Percentiles rank a stretch among this genome's conserved stretches.
phyloP scores from a whole-genome alignment of 177 flowering plant genomes.

The Vitis hybrid region DNA sequence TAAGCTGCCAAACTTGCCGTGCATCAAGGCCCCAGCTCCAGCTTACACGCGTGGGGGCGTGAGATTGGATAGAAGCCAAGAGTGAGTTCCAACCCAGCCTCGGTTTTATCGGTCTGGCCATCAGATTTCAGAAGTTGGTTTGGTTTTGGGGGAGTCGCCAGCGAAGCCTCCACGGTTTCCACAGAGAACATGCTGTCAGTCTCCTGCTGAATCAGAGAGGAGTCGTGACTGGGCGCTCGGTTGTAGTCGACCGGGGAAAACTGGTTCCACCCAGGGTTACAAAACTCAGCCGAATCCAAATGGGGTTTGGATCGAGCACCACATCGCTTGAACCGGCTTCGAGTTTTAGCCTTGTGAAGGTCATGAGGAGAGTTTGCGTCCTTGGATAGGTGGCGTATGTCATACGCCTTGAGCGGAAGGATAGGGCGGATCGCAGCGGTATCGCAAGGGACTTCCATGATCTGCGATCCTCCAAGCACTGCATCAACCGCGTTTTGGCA shows the following conservation, averaged over 20 bases:
- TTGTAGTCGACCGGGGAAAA: background rate
- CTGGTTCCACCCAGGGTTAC: background rate
- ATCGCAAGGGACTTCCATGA: conserved; percentile 11
- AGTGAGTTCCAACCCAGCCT: conserved; percentile 27
- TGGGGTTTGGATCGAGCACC: background rate
- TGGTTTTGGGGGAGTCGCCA: conserved; percentile 6
- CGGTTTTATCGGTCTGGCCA: conserved; percentile 1
- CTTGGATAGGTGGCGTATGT: conserved; percentile 40
- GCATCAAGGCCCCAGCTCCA: background rate
- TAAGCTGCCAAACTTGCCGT: background rate
- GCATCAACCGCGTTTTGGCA: conserved; percentile 56
- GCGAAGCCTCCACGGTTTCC: conserved; percentile 22
- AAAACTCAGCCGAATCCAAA: background rate
- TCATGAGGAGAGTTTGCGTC: background rate
- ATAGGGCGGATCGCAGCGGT: conserved; percentile 5
- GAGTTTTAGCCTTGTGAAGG: conserved; percentile 10
- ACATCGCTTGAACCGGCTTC: conserved; percentile 20
- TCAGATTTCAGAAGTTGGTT: conserved; percentile 1
- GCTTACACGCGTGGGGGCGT: background rate
- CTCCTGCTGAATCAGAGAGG: background rate
- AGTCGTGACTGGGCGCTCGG: background rate
- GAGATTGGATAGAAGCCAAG: conserved; percentile 12
- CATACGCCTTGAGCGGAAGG: conserved; percentile 26
- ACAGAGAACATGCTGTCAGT: conserved; percentile 23
- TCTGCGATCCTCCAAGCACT: conserved; percentile 35